Conservation (phyloP, 768 basidiomycete genomes). For the Pulveroboletus sp. region DNA sequence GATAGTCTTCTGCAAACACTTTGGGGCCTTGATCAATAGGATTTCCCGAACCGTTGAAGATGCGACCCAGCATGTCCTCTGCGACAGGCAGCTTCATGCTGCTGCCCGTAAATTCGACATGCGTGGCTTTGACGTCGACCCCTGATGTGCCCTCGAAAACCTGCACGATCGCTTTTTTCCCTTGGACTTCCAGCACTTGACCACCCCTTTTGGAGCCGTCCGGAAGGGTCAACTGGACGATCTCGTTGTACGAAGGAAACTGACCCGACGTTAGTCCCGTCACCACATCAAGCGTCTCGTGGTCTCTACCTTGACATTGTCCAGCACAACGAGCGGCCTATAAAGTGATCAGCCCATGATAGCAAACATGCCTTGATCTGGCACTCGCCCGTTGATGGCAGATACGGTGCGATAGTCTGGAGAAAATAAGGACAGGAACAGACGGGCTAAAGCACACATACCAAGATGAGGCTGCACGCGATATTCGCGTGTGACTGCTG, state of each 20-base stretch:
- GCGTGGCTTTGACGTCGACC: slow-evolving; percentile 95
- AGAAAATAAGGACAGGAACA: slow-evolving; percentile 8
- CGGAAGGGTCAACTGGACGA: slow-evolving; percentile 91
- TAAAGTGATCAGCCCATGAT: slow-evolving; percentile 9
- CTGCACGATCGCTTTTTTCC: slow-evolving; percentile 98
- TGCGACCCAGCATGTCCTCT: slow-evolving; percentile 98
- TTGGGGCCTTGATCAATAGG: slow-evolving; percentile 99
- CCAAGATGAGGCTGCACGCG: slow-evolving; percentile 87
- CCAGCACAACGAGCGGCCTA: slow-evolving; percentile 93
- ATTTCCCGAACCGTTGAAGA: slow-evolving; percentile 98
- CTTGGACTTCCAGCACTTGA: slow-evolving; percentile 96
- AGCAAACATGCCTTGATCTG: background rate
- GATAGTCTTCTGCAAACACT: slow-evolving; percentile 98
- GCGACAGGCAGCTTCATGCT: slow-evolving; percentile 99
- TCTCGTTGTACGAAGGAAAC: slow-evolving; percentile 99
- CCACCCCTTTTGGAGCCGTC: slow-evolving; percentile 95
- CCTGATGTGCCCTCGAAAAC: slow-evolving; percentile 99
- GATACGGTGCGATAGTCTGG: slow-evolving; percentile 97
- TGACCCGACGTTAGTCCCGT: slow-evolving; percentile 32
- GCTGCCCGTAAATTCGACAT: slow-evolving; percentile 96
- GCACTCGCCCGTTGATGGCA: slow-evolving; percentile 89
- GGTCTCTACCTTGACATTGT: slow-evolving; percentile 88
- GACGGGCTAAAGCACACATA: slow-evolving; percentile 31
- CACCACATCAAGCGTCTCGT: background rate
- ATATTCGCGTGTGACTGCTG: slow-evolving; percentile 87